Evolutionary conservation across 2,329 filamentous ascomycete species (phyloP).

Genomic region (Cadophora sp.): DNA sequence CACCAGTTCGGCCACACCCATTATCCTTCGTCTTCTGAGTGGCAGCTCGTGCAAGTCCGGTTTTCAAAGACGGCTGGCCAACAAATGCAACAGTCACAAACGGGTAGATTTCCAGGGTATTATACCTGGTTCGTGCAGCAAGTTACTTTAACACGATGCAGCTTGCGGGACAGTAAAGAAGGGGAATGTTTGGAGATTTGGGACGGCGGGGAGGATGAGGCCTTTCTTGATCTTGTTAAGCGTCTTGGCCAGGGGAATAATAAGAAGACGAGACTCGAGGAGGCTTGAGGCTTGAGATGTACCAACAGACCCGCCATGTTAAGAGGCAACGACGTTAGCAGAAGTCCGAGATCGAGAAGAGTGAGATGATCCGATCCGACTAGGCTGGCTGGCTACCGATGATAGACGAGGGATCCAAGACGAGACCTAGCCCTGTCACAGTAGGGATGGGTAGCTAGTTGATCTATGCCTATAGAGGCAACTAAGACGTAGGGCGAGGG

Average conservation of each 20-base stretch:
- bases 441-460: background rate
- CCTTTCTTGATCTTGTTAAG: constrained; percentile 11
- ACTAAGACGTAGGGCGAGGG: constrained; percentile 3
- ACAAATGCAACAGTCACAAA: constrained; percentile 34
- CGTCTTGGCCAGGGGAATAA: constrained; percentile 8
- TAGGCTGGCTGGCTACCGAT: constrained; percentile 20
- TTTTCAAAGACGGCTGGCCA: constrained; percentile 35
- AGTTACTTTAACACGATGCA: constrained; percentile 31
- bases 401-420: constrained; percentile 19
- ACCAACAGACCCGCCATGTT: constrained; percentile 7
- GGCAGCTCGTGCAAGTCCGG: constrained; percentile 40
- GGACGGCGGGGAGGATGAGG: constrained; percentile 18
- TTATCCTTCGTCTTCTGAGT: constrained; percentile 45
- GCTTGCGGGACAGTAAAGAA: constrained; percentile 31
- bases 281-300: constrained; percentile 3
- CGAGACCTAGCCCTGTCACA: constrained; percentile 22
- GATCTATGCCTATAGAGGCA: constrained; percentile 22
- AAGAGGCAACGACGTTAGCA: constrained; percentile 3
- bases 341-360: background rate
- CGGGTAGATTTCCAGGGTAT: constrained; percentile 35
- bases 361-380: constrained; percentile 21
- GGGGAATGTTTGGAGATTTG: constrained; percentile 39
- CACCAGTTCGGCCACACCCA: constrained; percentile 41
- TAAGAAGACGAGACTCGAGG: constrained; percentile 17
- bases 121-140: constrained; percentile 39